Base-by-base conservation (phyloP, 129 eudicot species). In the Chrysanthemum lavandulifolium region DNA sequence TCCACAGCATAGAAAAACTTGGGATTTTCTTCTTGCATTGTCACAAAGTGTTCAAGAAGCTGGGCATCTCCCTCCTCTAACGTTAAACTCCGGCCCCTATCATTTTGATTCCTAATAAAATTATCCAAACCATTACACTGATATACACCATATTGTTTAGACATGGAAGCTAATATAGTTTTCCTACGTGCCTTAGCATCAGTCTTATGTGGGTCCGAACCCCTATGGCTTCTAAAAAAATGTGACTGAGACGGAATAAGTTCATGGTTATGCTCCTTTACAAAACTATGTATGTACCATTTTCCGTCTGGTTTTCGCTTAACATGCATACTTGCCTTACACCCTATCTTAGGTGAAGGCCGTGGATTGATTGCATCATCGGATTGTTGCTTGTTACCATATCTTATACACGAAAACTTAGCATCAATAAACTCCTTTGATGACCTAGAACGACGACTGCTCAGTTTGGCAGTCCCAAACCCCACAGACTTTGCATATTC, bases 291-390 rank as follows among this genome's bases (percentile, higher is more conserved):
- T 67, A 93, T 76, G 69, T 84, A 84, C 98, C 98, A 90, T 64
- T 90, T 93, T 49, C 96, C 97, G 60, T 81, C 67, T 7, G 79
- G 77, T 76, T 76, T 84, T 63, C 97, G 80, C 76, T 93, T 93
- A 23, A 93, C 97, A 75, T 93, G 97, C 93, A 93, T 78, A 67
- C 98, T 93, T 19, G 98, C 98, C 71, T 93, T 93, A 77, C 97
- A 90, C 11, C 98, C 98, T 64, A 93, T 93, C 80, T 93, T 93
- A 10, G 98, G 98, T 0, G 98, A 89, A 11, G 98, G 97, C 36
- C 98, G 85, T 9, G 97, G 98, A 73, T 93, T 93, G 19, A 90
- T 81, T 14, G 98, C 98, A 85, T 93, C 97, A 80, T 90, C 92
- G 7, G 97, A 93, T 75, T 90, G 97, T 65, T 93, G 98, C 80